Evolutionary conservation across 2,329 filamentous ascomycete genomes (phyloP), one percentile per base, ranked within the genome.

Genomic region (Penicillium griseofulvum): DNA sequence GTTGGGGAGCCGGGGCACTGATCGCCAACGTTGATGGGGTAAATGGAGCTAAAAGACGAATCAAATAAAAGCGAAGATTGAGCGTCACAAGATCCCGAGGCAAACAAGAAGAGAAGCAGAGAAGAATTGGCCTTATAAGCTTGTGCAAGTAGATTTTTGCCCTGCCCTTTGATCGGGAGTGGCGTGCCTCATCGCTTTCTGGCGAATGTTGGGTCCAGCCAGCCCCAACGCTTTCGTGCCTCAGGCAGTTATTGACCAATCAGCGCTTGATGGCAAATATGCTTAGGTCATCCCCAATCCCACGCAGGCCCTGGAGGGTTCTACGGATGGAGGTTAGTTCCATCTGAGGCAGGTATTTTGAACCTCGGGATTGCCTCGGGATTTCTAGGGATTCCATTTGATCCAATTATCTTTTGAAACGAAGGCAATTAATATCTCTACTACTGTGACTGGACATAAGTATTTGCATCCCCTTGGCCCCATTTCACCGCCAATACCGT

Each of bases 31-130:
- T 44, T 60, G 59, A 63, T 59, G 63, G 63, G 63, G 60, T 51
- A 56, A 52, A 48, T 47, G 34, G 46, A 44, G 19, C 26, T 37
- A 19, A 50, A 45, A 54, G 52, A 48, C 60, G 59, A 63, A 59
- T 63, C 53, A 64, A 50, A 57, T 43, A 36, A 53, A 54, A 52
- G 43, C 37, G 38, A 29, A 48, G 16, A 47, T 22, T 26, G 44
- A 45, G n/a, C 28, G 31, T 69, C 65, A 69, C 64, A 61, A 67
- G 68, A 63, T 68, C 60, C 68, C 67, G 63, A 68, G 67, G 50
- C 34, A n/a, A 38, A 49, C 33, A 26, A 31, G 38, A 53, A 24
- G n/a, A 19, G 11, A 43, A 43, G 29, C 36, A 52, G 34, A 39
- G 19, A 28, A 36, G 11, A 24, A 37, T 17, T 17, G 50, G 47